Evolutionary conservation across 1,284 basidiomycete species (phyloP).

Genomic region (Gomphus bonarii): DNA sequence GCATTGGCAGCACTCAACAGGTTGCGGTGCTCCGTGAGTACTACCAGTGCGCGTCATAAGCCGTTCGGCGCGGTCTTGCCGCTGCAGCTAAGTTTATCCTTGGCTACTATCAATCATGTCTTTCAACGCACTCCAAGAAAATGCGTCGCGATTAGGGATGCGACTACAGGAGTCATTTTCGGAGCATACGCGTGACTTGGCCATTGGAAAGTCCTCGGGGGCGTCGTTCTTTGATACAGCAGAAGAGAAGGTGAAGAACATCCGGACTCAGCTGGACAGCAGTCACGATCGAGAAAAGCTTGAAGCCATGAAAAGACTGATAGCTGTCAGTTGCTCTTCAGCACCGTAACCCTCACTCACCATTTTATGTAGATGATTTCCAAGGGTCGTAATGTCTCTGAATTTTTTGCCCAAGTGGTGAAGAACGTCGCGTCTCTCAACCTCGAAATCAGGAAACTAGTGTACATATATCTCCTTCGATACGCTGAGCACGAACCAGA

Average conservation of each 20-base stretch:
- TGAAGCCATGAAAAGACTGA: constrained; percentile 87
- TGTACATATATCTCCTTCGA: constrained; percentile 93
- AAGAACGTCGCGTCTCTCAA: constrained; percentile 88
- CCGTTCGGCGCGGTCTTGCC: neutral
- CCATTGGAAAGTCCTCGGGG: constrained; percentile 41
- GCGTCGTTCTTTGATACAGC: constrained; percentile 50
- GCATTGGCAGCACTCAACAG: neutral
- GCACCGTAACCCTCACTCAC: constrained; percentile 1
- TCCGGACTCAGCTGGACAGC: constrained; percentile 78
- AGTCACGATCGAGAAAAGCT: constrained; percentile 81
- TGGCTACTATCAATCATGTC: neutral
- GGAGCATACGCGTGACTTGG: constrained; percentile 66
- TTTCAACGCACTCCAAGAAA: constrained; percentile 24
- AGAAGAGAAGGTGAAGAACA: constrained; percentile 69
- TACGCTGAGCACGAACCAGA: constrained; percentile 92
- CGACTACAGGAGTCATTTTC: constrained; percentile 71
- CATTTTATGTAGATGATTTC: constrained; percentile 66
- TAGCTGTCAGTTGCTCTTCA: constrained; percentile 55
- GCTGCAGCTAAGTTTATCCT: neutral
- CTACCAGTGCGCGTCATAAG: neutral
- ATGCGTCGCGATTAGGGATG: constrained; percentile 70
- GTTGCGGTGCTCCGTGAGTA: neutral
- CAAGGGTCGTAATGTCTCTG: constrained; percentile 84
- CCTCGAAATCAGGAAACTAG: constrained; percentile 92
- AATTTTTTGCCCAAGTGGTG: constrained; percentile 90